Base-by-base conservation (phyloP, 2,329 filamentous ascomycete genomes). In the Xylariales sp. region DNA sequence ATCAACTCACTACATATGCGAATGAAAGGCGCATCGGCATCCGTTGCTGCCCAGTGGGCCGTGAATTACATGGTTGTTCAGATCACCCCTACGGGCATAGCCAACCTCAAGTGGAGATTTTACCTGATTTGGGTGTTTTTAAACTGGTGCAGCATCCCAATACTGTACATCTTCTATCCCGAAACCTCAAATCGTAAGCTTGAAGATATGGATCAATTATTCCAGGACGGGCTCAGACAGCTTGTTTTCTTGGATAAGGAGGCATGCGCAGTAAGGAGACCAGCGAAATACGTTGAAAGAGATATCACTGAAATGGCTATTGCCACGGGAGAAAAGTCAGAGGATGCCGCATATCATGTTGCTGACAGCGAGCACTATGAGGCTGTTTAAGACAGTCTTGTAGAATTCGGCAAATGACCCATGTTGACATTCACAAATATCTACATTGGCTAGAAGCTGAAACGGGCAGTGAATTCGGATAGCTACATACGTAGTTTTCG, bases 41-140 rank as follows among this genome's bases (percentile, higher is more conserved):
- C 54, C 3, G 60, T 57, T 20, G 58, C 59, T 3, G 55, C 53
- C 7, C 58, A 61, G 40, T 61, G 60, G 59, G 51, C 59, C 16
- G 43, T 53, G 43, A 58, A 55, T 19, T 61, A 57, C 33, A 46
- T 60, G 34, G 55, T 61, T 5, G 56, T 61, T 6, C 47, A 59
- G 41, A 56, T 60, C 28, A 62, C 59, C 1, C 58, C 58, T 3
- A 38, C 47, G 4, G 59, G 55, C 1, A 55, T 60, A 23, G 53
- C 64, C 16, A 69, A 65, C 16, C 56, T 76, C 0, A 60, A 62
- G 1, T 76, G 69, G 60, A 63, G 61, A 30, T 72, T 68, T 51
- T 76, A 69, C 57, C 62, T 74, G 37, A 66, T 76, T 28, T 76
- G 65, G 58, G 62, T 66, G 1, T 60, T 68, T 19, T 63, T 70